Conservation (phyloP, 108 stramenopile species). For the Nitzschia inconspicua region DNA sequence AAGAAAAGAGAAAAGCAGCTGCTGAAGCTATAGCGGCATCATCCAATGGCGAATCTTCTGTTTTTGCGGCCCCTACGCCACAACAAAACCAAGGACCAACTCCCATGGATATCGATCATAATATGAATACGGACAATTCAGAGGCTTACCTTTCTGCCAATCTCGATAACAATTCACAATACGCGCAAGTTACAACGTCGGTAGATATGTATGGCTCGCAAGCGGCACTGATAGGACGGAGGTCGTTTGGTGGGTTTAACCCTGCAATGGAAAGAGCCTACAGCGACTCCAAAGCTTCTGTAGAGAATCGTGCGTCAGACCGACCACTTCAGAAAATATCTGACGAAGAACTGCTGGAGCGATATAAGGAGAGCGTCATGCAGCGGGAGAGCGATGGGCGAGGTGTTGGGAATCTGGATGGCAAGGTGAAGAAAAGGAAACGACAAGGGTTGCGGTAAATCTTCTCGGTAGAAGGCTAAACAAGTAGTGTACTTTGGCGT, state of each 20-base stretch:
- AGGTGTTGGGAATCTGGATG: constrained; percentile 17
- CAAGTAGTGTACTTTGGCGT: no score
- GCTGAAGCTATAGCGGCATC: constrained; percentile 1
- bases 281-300: constrained; percentile 33
- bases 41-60: background rate
- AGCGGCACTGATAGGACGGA: constrained; percentile 61
- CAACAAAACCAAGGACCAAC: background rate
- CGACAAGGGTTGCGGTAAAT: no score
- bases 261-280: constrained; percentile 49
- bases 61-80: background rate
- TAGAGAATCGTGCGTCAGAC: background rate
- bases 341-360: constrained; percentile 68
- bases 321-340: constrained; percentile 44
- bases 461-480: no score
- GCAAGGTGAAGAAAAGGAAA: constrained; percentile 15
- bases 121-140: constrained; percentile 1
- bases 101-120: constrained; percentile 19
- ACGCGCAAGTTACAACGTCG: constrained; percentile 35
- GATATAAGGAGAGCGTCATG: constrained; percentile 65
- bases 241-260: constrained; percentile 75
- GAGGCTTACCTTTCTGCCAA: background rate
- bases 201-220: constrained; percentile 66
- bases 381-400: constrained; percentile 9
- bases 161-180: constrained; percentile 1
- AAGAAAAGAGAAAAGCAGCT: constrained; percentile 8